phyloP scores from a whole-genome alignment of 2,329 filamentous ascomycete genomes.

The Alternaria sp. region DNA sequence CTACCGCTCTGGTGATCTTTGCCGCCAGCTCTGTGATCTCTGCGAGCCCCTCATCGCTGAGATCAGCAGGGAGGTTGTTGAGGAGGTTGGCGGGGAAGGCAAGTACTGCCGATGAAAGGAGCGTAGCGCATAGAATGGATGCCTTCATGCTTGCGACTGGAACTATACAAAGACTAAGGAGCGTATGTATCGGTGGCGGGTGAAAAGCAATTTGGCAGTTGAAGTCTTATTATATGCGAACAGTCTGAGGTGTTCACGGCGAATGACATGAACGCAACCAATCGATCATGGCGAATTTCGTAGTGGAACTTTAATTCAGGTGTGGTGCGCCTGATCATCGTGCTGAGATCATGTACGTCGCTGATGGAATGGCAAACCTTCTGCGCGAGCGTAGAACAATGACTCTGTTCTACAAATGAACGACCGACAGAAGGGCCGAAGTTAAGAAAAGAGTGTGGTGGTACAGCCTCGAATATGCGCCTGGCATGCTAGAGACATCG shows the following conservation, averaged over 20 bases:
- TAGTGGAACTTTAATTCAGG: background rate
- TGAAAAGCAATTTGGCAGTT: background rate
- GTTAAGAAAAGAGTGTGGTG: background rate
- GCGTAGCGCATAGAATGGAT: background rate
- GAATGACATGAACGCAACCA: background rate
- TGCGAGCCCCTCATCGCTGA: background rate
- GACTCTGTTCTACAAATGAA: background rate
- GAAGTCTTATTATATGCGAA: background rate
- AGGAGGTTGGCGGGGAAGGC: background rate
- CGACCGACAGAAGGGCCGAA: background rate
- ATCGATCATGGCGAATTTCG: background rate
- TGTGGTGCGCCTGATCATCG: background rate
- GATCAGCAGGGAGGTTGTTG: background rate
- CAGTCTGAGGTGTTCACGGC: background rate
- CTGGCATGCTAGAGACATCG: background rate
- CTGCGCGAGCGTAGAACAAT: conserved; percentile 1
- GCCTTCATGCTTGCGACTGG: background rate
- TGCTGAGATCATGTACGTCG: background rate
- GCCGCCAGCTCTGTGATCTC: background rate
- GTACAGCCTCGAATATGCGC: background rate
- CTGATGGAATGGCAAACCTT: background rate
- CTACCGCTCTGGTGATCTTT: background rate
- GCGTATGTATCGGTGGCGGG: background rate
- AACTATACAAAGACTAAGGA: background rate
- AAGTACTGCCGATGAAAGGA: background rate